A percentile compares a stretch with the other conserved stretches of the same genome.
These are phyloP conservation scores for Medicago arabica DNA, from an alignment of 306 rosid genomes.

Conservation along the genomic window DNA sequence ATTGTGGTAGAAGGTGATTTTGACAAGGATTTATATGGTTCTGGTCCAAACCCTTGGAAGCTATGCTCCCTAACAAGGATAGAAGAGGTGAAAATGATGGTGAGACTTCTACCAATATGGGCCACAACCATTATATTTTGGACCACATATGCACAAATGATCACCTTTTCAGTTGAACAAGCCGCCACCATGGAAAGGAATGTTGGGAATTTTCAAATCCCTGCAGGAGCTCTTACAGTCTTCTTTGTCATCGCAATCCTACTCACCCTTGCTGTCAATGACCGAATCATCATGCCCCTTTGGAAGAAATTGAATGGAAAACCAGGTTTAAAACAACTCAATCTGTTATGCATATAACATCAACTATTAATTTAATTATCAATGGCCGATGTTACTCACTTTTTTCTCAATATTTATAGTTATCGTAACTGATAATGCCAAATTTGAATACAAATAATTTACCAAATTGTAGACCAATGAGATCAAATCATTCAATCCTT, in stretches of 20 bases:
- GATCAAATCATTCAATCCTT: too few species aligned
- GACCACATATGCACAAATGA: conserved; percentile 91
- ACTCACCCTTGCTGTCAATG: conserved; percentile 71
- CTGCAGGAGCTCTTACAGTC: conserved; percentile 88
- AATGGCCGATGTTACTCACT: not conserved
- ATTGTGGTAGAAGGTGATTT: conserved; percentile 66
- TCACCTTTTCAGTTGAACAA: conserved; percentile 95
- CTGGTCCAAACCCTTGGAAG: conserved; percentile 77
- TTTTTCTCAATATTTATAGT: too few species aligned
- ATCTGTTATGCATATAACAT: not conserved
- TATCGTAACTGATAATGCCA: too few species aligned
- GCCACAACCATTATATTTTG: conserved; percentile 95
- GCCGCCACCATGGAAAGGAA: conserved; percentile 89
- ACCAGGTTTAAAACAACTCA: conserved; percentile 57
- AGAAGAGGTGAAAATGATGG: conserved; percentile 95
- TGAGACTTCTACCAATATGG: conserved; percentile 85
- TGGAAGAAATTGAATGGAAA: conserved; percentile 81
- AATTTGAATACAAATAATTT: too few species aligned
- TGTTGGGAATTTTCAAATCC: conserved; percentile 72
- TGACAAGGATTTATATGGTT: conserved; percentile 46
- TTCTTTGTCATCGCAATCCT: conserved; percentile 85
- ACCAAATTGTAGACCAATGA: too few species aligned
- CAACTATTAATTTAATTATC: not conserved
- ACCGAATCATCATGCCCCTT: conserved; percentile 82
- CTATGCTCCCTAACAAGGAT: conserved; percentile 76